These are phyloP conservation scores for Capsella rubella DNA, from an alignment of 441 rosid genomes.

Conservation along the genomic window DNA sequence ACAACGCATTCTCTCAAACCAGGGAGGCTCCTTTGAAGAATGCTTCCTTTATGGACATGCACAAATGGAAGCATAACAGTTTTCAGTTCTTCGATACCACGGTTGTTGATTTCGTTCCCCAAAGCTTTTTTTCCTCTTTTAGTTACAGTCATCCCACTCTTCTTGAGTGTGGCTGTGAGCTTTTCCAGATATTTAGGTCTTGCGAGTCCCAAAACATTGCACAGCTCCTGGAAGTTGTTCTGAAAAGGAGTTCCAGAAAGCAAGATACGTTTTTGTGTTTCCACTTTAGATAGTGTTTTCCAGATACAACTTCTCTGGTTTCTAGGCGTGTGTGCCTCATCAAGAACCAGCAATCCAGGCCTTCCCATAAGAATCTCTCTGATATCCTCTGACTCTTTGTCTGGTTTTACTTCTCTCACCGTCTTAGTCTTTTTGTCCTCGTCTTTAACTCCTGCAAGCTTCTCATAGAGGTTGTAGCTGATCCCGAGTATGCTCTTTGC, in stretches of 20 bases:
- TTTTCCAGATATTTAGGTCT: slow-evolving; percentile 43
- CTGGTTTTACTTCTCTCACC: slow-evolving; percentile 31
- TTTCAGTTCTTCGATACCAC: slow-evolving; percentile 46
- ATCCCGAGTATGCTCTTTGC: slow-evolving; percentile 61
- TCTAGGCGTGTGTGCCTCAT: slow-evolving; percentile 88
- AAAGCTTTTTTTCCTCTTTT: slow-evolving; percentile 27
- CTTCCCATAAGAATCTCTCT: slow-evolving; percentile 56
- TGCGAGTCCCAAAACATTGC: slow-evolving; percentile 46
- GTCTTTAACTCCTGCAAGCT: slow-evolving; percentile 54
- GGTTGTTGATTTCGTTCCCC: slow-evolving; percentile 32
- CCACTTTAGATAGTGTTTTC: slow-evolving; percentile 60
- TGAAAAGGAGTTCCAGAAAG: slow-evolving; percentile 93
- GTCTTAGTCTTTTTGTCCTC: slow-evolving; percentile 45
- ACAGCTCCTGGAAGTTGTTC: slow-evolving; percentile 81
- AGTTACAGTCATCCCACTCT: slow-evolving; percentile 42
- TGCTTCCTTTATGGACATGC: slow-evolving; percentile 76
- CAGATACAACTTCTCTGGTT: slow-evolving; percentile 64
- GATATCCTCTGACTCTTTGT: slow-evolving; percentile 39
- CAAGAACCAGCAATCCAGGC: slow-evolving; percentile 68
- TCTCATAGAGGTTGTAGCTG: slow-evolving; percentile 69
- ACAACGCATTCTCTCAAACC: slow-evolving; percentile 72
- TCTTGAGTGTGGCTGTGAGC: slow-evolving; percentile 42
- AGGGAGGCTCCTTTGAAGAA: slow-evolving; percentile 71
- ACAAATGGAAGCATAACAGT: slow-evolving; percentile 60
- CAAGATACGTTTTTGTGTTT: slow-evolving; percentile 67